Conservation (phyloP, 352 stramenopile species). For the Thraustochytrium sp. region DNA sequence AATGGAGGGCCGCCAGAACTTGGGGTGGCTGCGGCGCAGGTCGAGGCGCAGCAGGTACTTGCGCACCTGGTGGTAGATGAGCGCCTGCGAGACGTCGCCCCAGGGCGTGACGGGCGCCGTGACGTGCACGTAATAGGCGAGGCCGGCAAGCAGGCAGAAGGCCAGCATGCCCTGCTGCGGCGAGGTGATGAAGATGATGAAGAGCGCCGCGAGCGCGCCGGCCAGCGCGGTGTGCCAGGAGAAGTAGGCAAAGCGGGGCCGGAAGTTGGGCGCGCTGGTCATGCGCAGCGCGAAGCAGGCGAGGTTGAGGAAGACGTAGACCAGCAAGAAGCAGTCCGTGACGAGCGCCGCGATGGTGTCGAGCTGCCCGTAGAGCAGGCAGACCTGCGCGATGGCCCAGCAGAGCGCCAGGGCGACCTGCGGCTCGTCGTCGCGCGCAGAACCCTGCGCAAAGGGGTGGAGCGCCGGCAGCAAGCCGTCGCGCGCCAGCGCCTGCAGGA, state of each 20-base stretch:
- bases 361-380: conserved; percentile 65
- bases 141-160: conserved; percentile 54
- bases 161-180: conserved; percentile 55
- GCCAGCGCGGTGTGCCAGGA: conserved; percentile 64
- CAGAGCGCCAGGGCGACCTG: conserved; percentile 62
- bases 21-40: conserved; percentile 63
- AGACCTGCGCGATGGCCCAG: conserved; percentile 58
- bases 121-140: conserved; percentile 68
- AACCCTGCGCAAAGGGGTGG: conserved; percentile 54
- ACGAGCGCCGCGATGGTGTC: conserved; percentile 63
- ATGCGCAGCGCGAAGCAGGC: conserved; percentile 66
- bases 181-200: conserved; percentile 58
- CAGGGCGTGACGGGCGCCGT: conserved; percentile 57
- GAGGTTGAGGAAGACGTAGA: conserved; percentile 65
- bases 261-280: conserved; percentile 67
- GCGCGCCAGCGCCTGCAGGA: conserved; percentile 61
- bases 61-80: conserved; percentile 71
- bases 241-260: conserved; percentile 64
- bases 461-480: conserved; percentile 61
- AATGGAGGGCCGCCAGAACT: conserved; percentile 69
- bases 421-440: conserved; percentile 60
- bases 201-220: conserved; percentile 59
- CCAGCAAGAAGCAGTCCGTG: conserved; percentile 69
- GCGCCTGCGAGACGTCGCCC: conserved; percentile 70
- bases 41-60: conserved; percentile 70